phyloP scores from a whole-genome alignment of 2,329 filamentous ascomycete species.

The Penicillium decumbens region DNA sequence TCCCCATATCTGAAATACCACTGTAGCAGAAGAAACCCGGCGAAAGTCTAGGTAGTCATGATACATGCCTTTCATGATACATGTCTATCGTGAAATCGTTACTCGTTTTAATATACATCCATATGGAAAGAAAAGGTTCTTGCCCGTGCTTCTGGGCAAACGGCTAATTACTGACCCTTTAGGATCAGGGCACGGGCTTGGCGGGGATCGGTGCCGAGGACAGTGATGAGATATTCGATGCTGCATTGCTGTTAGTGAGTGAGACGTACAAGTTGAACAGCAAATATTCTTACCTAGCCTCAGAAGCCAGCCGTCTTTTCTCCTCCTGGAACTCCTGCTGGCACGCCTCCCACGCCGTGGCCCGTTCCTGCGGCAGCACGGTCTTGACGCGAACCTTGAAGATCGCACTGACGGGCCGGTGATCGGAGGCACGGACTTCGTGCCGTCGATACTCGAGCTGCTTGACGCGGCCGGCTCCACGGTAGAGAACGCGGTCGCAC shows the following conservation, averaged over 20 bases:
- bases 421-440: constrained; percentile 86
- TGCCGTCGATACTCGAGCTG: constrained; percentile 85
- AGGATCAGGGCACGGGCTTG: constrained; percentile 49
- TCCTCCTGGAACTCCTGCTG: constrained; percentile 70
- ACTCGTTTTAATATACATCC: constrained; percentile 31
- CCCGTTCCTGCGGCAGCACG: constrained; percentile 64
- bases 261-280: not conserved
- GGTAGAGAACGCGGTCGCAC: constrained; percentile 91
- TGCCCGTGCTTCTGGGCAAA: not conserved
- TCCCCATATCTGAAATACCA: not conserved
- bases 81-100: constrained; percentile 40
- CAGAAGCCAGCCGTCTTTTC: constrained; percentile 61
- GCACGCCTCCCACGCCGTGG: constrained; percentile 65
- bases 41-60: constrained; percentile 17
- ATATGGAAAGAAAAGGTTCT: not conserved
- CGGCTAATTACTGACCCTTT: constrained; percentile 10
- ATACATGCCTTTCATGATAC: constrained; percentile 35
- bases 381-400: constrained; percentile 84
- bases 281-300: constrained; percentile 66
- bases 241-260: constrained; percentile 36
- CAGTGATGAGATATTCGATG: constrained; percentile 60
- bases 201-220: constrained; percentile 54
- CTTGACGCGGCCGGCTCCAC: constrained; percentile 73
- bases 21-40: not conserved
- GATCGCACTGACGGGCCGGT: constrained; percentile 80